phyloP scores from a whole-genome alignment of 2,329 filamentous ascomycete genomes.

The Diaporthe sp. region DNA sequence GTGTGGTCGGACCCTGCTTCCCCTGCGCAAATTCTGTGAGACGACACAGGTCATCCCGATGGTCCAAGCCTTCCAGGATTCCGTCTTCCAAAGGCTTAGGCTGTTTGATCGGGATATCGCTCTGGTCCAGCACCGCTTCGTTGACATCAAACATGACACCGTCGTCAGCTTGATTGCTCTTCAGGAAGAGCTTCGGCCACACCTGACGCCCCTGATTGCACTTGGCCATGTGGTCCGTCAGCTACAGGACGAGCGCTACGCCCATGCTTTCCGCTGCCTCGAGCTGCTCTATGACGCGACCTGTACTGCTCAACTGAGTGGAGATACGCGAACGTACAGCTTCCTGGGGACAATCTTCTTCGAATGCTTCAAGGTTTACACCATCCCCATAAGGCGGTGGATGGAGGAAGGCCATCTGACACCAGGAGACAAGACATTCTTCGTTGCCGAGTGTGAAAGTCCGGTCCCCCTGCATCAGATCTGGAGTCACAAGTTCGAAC shows the following conservation, averaged over 20 bases:
- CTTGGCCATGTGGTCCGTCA: conserved; percentile 73
- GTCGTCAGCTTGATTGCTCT: conserved; percentile 77
- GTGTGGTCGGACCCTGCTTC: conserved; percentile 57
- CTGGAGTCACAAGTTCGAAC: conserved; percentile 81
- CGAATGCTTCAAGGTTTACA: conserved; percentile 84
- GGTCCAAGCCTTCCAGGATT: conserved; percentile 79
- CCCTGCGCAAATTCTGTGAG: conserved; percentile 59
- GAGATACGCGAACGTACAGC: conserved; percentile 71
- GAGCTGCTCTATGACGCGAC: conserved; percentile 82
- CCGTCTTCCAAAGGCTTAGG: conserved; percentile 67
- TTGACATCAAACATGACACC: conserved; percentile 64
- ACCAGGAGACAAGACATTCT: conserved; percentile 78
- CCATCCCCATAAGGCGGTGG: conserved; percentile 84
- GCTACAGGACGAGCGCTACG: conserved; percentile 61
- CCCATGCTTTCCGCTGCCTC: conserved; percentile 77
- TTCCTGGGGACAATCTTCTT: conserved; percentile 80
- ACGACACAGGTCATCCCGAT: conserved; percentile 65
- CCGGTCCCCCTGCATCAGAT: conserved; percentile 72
- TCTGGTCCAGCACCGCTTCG: conserved; percentile 69
- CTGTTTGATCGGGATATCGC: conserved; percentile 72
- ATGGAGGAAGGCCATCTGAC: conserved; percentile 83
- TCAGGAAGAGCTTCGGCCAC: conserved; percentile 66
- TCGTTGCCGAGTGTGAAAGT: conserved; percentile 72
- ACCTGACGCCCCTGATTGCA: conserved; percentile 67
- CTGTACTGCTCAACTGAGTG: conserved; percentile 77